Evolutionary conservation across 208 protist genomes (phyloP), one percentile per base, ranked within the genome.

Genomic region (Plasmodiophora brassicae): DNA sequence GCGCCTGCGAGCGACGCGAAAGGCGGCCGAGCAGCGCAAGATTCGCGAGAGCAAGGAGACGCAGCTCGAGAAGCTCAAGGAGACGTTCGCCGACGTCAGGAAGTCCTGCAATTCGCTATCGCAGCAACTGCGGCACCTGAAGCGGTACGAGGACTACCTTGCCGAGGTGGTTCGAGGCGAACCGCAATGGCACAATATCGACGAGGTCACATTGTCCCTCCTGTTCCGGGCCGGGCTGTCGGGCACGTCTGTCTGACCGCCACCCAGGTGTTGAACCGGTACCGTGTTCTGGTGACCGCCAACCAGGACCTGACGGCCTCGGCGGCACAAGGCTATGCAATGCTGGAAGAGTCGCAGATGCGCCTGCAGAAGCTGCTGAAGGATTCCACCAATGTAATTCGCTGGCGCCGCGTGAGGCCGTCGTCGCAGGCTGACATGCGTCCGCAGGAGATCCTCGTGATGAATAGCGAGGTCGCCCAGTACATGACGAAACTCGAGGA

Each of bases 141-240:
- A 78, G n/a, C 65, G 65, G 41, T 78, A 78, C 41, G 65, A 78
- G 41, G 41, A 78, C n/a, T 78, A 38, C n/a, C 65, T 78, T n/a
- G n/a, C n/a, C 5, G 65, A n/a, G n/a, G 41, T 38, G n/a, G 65
- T 78, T 78, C 65, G 65, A 32, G 32, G 32, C 20, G 65, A 78
- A 32, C 65, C 65, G 10, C 65, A 78, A 44, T 78, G 65, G 65
- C 65, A 78, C n/a, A 78, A 78, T 78, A 78, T 78, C 65, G 65
- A 78, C 41, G 65, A 78, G 65, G 65, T 78, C n/a, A 5, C 32
- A 28, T 57, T n/a, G n/a, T 57, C 25, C 20, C 25, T 14, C 50
- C 50, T 25, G 50, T 28, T 57, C 50, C 32, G 32, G n/a, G 65
- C 32, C 5, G 41, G 32, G 41, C 14, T 8, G 32, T 5, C 65